phyloP scores from a whole-genome alignment of 73 alveolate species.

The Tetrahymena elliotti region DNA sequence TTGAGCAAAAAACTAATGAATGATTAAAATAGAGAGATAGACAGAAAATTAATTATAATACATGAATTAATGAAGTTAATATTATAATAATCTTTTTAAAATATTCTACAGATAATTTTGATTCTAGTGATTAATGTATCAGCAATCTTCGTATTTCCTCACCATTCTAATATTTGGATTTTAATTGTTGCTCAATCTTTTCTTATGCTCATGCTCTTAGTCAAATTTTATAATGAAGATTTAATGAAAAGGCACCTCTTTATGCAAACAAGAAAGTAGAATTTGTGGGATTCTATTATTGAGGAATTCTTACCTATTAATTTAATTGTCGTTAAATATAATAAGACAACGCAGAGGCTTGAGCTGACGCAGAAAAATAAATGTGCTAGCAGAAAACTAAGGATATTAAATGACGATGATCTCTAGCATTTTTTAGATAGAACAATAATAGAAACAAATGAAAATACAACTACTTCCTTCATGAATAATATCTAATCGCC shows the following conservation, averaged over 20 bases:
- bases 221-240: neutral
- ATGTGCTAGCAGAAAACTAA: neutral
- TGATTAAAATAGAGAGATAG: neutral
- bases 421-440: neutral
- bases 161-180: neutral
- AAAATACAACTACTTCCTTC: neutral
- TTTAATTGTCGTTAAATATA: neutral
- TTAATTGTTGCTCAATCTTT: neutral
- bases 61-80: neutral
- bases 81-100: neutral
- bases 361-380: neutral
- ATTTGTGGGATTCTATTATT: neutral
- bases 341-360: neutral
- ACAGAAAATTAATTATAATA: no score
- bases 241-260: neutral
- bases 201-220: neutral
- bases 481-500: neutral
- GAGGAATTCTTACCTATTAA: neutral
- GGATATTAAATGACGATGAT: neutral
- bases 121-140: neutral
- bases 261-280: neutral
- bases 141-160: neutral
- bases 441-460: neutral
- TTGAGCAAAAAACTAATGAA: neutral
- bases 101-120: neutral